A percentile compares a stretch with the other conserved stretches of the same genome.
These are phyloP conservation scores for Fusarium sp. DNA, from an alignment of 2,329 filamentous ascomycete genomes.

Conservation along the genomic window DNA sequence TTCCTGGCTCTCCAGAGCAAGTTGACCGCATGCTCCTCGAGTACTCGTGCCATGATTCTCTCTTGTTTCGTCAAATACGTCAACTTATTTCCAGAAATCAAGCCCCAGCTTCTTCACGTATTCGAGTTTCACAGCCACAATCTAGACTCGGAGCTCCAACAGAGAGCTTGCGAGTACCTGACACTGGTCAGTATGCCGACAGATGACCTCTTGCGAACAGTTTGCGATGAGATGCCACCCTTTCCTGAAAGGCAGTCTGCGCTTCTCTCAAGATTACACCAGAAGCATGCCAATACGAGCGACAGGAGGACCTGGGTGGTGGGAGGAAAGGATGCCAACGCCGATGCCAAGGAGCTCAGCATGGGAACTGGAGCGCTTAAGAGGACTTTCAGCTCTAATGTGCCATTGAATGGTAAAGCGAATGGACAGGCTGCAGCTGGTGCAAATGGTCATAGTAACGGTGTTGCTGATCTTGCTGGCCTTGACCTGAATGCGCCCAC, in stretches of 20 bases:
- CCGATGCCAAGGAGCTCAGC: constrained; percentile 80
- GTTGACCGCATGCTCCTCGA: constrained; percentile 86
- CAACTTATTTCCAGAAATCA: constrained; percentile 98
- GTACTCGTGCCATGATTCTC: constrained; percentile 91
- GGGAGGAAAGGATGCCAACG: constrained; percentile 94
- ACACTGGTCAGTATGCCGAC: constrained; percentile 85
- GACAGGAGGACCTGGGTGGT: constrained; percentile 98
- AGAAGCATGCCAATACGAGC: constrained; percentile 91
- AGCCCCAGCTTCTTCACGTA: constrained; percentile 89
- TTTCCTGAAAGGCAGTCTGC: constrained; percentile 96
- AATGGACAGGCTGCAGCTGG: constrained; percentile 58
- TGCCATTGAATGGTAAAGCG: constrained; percentile 61
- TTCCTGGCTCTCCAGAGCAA: constrained; percentile 93
- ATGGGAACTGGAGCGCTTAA: constrained; percentile 86
- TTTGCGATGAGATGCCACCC: constrained; percentile 98
- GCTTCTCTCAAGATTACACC: constrained; percentile 88
- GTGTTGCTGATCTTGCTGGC: constrained; percentile 77
- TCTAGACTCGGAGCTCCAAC: constrained; percentile 93
- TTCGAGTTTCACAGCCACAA: constrained; percentile 95
- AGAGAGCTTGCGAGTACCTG: constrained; percentile 95
- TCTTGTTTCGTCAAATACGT: constrained; percentile 98
- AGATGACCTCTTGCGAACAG: constrained; percentile 90
- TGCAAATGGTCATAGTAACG: constrained; percentile 62
- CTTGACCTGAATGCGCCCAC: constrained; percentile 78
- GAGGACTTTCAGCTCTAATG: constrained; percentile 79